Evolutionary conservation across 2,329 filamentous ascomycete genomes (phyloP).

Genomic region (Zalaria sp.): DNA sequence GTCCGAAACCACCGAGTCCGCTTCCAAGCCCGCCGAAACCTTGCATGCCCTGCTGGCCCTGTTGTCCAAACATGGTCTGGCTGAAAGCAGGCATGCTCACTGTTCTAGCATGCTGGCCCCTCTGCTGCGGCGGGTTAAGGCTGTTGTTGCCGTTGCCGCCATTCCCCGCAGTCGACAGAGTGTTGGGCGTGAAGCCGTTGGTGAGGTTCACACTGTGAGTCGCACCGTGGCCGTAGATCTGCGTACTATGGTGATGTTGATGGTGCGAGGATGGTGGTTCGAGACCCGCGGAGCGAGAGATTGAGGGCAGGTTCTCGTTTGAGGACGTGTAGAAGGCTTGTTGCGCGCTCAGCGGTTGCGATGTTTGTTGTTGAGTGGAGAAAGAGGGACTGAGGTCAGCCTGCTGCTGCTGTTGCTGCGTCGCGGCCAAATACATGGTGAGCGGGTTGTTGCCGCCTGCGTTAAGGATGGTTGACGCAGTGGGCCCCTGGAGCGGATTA

Average conservation of each 20-base stretch:
- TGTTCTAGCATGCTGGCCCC: constrained; percentile 58
- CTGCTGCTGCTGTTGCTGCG: constrained; percentile 50
- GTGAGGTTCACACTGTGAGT: constrained; percentile 34
- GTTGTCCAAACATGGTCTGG: constrained; percentile 25
- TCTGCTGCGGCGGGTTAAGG: background rate
- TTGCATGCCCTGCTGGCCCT: constrained; percentile 21
- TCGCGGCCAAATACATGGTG: constrained; percentile 65
- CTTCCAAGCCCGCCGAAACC: constrained; percentile 44
- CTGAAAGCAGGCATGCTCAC: constrained; percentile 72
- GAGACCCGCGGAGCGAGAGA: constrained; percentile 14
- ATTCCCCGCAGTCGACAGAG: constrained; percentile 9
- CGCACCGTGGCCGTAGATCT: constrained; percentile 40
- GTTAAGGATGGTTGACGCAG: constrained; percentile 63
- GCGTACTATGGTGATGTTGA: background rate
- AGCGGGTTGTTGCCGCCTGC: constrained; percentile 70
- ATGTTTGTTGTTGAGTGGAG: constrained; percentile 21
- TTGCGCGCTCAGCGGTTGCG: constrained; percentile 48
- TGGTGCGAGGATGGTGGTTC: constrained; percentile 21
- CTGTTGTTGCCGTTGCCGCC: constrained; percentile 5
- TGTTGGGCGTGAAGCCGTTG: constrained; percentile 24
- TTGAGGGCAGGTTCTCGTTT: constrained; percentile 42
- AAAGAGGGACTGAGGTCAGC: constrained; percentile 17
- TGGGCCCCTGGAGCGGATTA: constrained; percentile 47
- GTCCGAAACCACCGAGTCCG: constrained; percentile 40
- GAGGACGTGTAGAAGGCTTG: constrained; percentile 64